Percentiles rank a stretch among this genome's conserved stretches.
phyloP scores from a whole-genome alignment of 2,329 filamentous ascomycete genomes.

The Sclerotinia nivalis region DNA sequence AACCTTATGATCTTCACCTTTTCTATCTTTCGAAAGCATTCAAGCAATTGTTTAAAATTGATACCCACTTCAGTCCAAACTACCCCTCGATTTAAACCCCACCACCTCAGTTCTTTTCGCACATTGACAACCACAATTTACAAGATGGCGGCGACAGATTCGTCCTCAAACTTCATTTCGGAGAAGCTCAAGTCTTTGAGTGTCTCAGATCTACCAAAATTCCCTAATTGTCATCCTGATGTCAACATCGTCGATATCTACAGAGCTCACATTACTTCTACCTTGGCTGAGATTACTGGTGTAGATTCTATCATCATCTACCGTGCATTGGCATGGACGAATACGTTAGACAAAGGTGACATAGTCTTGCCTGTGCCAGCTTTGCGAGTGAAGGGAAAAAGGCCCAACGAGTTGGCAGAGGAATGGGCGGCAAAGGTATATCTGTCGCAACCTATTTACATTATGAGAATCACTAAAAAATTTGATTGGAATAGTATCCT shows the following conservation, averaged over 20 bases:
- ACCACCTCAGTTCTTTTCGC: conserved; percentile 26
- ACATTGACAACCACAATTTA: conserved; percentile 25
- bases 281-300: conserved; percentile 67
- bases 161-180: conserved; percentile 22
- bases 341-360: conserved; percentile 79
- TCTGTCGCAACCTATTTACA: not conserved
- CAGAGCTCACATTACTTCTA: conserved; percentile 71
- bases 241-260: conserved; percentile 79
- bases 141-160: conserved; percentile 36
- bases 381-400: conserved; percentile 73
- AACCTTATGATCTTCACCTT: conserved; percentile 11
- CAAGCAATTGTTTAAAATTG: conserved; percentile 7
- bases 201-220: conserved; percentile 41
- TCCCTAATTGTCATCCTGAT: conserved; percentile 62
- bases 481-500: conserved; percentile 57
- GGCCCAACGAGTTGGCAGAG: conserved; percentile 60
- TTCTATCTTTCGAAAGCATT: not conserved
- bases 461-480: conserved; percentile 24
- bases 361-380: conserved; percentile 76
- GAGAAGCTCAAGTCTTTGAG: conserved; percentile 39
- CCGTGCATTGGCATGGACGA: conserved; percentile 75
- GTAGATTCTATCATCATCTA: conserved; percentile 72
- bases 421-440: conserved; percentile 63
- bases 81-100: conserved; percentile 24
- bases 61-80: conserved; percentile 21